These are phyloP conservation scores for Fusarium chlamydosporum DNA, from an alignment of 2,329 filamentous ascomycete genomes.

Conservation along the genomic window DNA sequence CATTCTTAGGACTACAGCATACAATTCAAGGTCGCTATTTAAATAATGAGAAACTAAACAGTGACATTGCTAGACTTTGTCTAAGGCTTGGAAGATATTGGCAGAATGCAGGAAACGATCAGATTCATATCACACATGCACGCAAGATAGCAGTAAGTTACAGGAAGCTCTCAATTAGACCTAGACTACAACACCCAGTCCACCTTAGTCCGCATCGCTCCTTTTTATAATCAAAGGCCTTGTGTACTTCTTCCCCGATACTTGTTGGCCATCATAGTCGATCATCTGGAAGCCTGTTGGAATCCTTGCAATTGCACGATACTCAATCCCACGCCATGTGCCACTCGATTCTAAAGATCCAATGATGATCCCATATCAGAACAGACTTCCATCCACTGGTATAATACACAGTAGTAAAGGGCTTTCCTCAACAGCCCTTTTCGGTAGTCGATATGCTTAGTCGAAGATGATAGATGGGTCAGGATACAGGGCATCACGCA, in stretches of 20 bases:
- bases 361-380: neutral
- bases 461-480: too few relatives aligned
- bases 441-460: neutral
- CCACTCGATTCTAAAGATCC: too few relatives aligned
- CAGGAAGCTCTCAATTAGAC: neutral
- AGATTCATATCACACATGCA: too few relatives aligned
- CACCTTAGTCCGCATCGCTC: neutral
- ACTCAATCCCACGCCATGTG: neutral
- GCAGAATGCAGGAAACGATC: too few relatives aligned
- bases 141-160: too few relatives aligned
- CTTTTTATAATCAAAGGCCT: neutral
- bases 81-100: too few relatives aligned
- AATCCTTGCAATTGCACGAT: neutral
- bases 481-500: too few relatives aligned
- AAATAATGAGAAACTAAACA: too few relatives aligned
- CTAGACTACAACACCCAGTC: neutral
- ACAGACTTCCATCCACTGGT: neutral
- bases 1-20: too few relatives aligned
- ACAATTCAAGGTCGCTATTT: too few relatives aligned
- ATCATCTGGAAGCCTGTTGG: neutral
- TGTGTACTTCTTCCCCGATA: neutral
- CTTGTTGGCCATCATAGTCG: neutral
- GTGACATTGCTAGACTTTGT: too few relatives aligned
- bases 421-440: neutral
- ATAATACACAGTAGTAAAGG: neutral